A percentile compares a stretch with the other conserved stretches of the same genome.
phyloP scores from a whole-genome alignment of 208 protist species.

The Trichomonas tenax region DNA sequence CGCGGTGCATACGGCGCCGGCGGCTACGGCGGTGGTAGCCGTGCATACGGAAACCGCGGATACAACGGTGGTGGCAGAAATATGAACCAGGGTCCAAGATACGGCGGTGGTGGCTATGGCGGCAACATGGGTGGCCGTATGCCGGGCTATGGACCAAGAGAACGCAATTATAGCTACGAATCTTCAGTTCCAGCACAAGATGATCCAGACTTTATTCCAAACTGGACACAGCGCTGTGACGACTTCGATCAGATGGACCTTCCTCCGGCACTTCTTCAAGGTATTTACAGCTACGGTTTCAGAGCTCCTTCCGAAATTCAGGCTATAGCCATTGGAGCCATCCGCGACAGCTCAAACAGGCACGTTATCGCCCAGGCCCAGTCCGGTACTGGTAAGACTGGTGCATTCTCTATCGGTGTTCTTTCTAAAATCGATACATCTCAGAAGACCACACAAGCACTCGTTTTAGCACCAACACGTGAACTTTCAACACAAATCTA shows the following conservation, averaged over 20 bases:
- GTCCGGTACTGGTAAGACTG: conserved; percentile 94
- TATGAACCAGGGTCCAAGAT: not conserved
- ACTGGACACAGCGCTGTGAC: not conserved
- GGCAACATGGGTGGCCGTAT: not conserved
- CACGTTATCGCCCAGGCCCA: conserved; percentile 92
- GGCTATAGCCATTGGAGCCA: conserved; percentile 71
- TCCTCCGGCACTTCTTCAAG: conserved; percentile 75
- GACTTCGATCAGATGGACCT: conserved; percentile 93
- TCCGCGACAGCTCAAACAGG: conserved; percentile 45
- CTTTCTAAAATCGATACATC: conserved; percentile 35
- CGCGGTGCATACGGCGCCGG: not conserved
- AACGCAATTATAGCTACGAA: not conserved
- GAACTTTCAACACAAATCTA: conserved; percentile 85
- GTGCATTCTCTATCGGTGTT: conserved; percentile 69
- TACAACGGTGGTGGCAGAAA: not conserved
- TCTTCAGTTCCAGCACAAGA: not conserved
- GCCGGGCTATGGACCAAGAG: not conserved
- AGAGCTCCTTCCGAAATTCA: conserved; percentile 93
- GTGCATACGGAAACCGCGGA: not conserved
- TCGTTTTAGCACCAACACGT: conserved; percentile 85
- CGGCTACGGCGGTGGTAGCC: not conserved
- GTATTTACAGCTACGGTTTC: conserved; percentile 93
- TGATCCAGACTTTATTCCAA: not conserved
- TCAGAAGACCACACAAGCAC: conserved; percentile 62
- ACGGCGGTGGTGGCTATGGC: not conserved